Conservation (phyloP, 768 basidiomycete species). For the Hirschioporus abietinus region DNA sequence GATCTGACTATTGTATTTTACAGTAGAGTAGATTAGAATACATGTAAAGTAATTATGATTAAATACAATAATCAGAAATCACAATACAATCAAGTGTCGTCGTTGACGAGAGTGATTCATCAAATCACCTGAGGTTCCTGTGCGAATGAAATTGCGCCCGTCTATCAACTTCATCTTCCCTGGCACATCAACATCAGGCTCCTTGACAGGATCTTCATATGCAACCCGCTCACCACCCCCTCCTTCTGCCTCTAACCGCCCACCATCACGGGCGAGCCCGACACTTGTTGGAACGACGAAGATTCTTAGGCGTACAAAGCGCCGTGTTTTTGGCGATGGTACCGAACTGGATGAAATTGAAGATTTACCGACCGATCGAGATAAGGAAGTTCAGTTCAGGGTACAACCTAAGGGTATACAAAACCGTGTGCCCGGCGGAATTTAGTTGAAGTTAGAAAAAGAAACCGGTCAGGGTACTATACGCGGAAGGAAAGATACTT, state of each 20-base stretch:
- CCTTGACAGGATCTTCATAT: slow-evolving; percentile 30
- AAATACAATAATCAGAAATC: no score
- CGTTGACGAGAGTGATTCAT: no score
- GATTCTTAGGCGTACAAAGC: slow-evolving; percentile 72
- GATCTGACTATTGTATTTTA: no score
- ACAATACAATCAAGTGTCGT: no score
- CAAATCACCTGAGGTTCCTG: no score
- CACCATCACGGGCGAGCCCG: slow-evolving; percentile 46
- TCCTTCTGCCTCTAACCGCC: slow-evolving; percentile 37
- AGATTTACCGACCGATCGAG: slow-evolving; percentile 81
- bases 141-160: slow-evolving; percentile 69
- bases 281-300: slow-evolving; percentile 47
- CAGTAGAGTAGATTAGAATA: no score
- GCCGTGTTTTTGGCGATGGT: slow-evolving; percentile 77
- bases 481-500: slow-evolving; percentile 45
- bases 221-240: slow-evolving; percentile 52
- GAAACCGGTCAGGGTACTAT: slow-evolving; percentile 50
- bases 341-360: slow-evolving; percentile 87
- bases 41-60: no score
- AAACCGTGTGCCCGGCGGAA: slow-evolving; percentile 55
- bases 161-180: slow-evolving; percentile 75
- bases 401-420: slow-evolving; percentile 68
- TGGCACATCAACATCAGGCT: slow-evolving; percentile 26
- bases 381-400: slow-evolving; percentile 69
- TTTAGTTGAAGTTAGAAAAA: slow-evolving; percentile 38